phyloP scores from a whole-genome alignment of 1,284 basidiomycete genomes.

The Pyrrhoderma lamaoense region DNA sequence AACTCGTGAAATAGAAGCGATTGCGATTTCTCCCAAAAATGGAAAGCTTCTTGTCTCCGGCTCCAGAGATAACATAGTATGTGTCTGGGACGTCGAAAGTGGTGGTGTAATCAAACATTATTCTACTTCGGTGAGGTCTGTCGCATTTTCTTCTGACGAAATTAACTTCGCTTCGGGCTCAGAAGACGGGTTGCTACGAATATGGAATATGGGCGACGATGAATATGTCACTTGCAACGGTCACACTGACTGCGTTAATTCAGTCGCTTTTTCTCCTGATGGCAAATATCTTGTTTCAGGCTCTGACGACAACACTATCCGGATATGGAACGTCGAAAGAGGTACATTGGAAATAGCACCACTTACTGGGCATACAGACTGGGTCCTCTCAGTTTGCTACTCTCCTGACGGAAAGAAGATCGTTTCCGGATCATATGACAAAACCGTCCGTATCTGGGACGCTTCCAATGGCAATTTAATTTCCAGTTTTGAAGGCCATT shows the following conservation, averaged over 20 bases:
- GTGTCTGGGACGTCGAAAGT: neutral
- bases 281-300: neutral
- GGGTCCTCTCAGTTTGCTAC: neutral
- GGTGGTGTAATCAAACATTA: neutral
- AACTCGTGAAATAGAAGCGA: no score
- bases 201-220: slow-evolving; percentile 16
- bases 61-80: neutral
- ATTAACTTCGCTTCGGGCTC: slow-evolving; percentile 6
- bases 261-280: slow-evolving; percentile 3
- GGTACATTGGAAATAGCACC: neutral
- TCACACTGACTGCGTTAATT: neutral
- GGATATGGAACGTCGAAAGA: neutral
- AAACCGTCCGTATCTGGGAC: slow-evolving; percentile 4
- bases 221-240: neutral
- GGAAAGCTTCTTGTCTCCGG: slow-evolving; percentile 2
- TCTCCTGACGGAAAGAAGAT: slow-evolving; percentile 6
- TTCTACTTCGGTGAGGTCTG: slow-evolving; percentile 24
- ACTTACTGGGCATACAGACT: neutral
- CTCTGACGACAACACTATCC: neutral
- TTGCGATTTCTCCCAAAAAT: slow-evolving; percentile 6
- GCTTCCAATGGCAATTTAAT: neutral
- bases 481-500: no score
- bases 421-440: slow-evolving; percentile 3
- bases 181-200: slow-evolving; percentile 14
- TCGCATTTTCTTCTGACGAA: slow-evolving; percentile 9